Conservation (phyloP, 805 yeast genomes). For the Myxozyma mucilagina region DNA sequence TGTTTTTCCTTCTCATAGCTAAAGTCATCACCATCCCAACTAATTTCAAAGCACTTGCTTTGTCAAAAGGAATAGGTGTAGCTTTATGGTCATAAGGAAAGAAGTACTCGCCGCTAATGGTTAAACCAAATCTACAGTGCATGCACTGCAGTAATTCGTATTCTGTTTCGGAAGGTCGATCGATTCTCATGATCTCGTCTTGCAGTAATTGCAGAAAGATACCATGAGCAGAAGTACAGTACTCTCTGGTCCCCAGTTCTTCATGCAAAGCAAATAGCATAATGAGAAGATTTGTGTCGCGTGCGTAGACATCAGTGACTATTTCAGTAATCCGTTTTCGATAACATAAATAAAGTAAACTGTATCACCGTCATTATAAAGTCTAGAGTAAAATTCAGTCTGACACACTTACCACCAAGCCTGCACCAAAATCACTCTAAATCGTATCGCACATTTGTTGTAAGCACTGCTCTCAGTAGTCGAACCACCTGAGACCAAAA, state of each 20-base stretch:
- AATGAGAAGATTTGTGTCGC: constrained; percentile 40
- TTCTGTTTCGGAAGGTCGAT: constrained; percentile 51
- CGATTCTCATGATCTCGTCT: constrained; percentile 49
- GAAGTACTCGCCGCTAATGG: constrained; percentile 55
- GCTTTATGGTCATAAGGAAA: constrained; percentile 68
- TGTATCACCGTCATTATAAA: not conserved
- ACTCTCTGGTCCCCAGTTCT: constrained; percentile 65
- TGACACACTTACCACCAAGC: constrained; percentile 39
- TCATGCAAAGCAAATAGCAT: constrained; percentile 66
- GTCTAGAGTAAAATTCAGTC: not conserved
- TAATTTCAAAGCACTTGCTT: constrained; percentile 45
- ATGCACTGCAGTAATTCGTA: constrained; percentile 74
- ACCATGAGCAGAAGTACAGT: constrained; percentile 69
- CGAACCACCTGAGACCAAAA: constrained; percentile 34
- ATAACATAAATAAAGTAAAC: constrained; percentile 44
- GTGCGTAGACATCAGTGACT: constrained; percentile 29
- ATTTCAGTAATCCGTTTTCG: constrained; percentile 9
- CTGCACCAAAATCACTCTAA: constrained; percentile 39
- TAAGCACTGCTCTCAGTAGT: constrained; percentile 40
- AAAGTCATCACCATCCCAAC: constrained; percentile 55
- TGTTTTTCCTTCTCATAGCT: constrained; percentile 55
- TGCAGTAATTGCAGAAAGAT: constrained; percentile 62
- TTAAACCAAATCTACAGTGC: constrained; percentile 73
- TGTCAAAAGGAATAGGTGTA: constrained; percentile 44
- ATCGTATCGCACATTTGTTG: constrained; percentile 34